These are phyloP conservation scores for Mycena belliarum DNA, from an alignment of 768 basidiomycete genomes.

Conservation along the genomic window DNA sequence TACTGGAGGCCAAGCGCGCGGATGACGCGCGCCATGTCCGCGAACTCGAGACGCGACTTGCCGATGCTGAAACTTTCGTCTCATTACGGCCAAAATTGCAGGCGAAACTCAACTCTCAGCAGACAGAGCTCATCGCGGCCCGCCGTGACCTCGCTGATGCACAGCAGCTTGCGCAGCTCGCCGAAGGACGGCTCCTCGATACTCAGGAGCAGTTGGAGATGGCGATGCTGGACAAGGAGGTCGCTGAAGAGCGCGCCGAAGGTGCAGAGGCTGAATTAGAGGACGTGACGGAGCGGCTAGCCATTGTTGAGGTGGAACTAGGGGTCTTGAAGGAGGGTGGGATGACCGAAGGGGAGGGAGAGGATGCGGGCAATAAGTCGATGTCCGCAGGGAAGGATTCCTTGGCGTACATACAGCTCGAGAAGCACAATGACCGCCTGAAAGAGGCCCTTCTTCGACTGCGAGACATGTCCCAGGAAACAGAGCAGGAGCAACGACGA, in stretches of 20 bases:
- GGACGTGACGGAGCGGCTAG: conserved; percentile 74
- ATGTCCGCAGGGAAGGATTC: conserved; percentile 51
- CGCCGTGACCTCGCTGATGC: conserved; percentile 78
- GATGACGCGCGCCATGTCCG: conserved; percentile 86
- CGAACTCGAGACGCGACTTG: conserved; percentile 80
- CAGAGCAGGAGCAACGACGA: conserved; percentile 79
- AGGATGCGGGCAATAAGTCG: conserved; percentile 27
- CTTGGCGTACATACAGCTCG: conserved; percentile 79
- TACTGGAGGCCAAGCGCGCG: conserved; percentile 82
- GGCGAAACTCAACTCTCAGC: conserved; percentile 79
- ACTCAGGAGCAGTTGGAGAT: conserved; percentile 91
- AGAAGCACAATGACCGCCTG: conserved; percentile 93
- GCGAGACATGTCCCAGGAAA: conserved; percentile 86
- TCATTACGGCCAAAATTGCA: conserved; percentile 88
- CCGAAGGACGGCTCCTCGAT: conserved; percentile 73
- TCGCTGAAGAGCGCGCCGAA: conserved; percentile 93
- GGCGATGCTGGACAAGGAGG: conserved; percentile 92
- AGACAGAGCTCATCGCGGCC: conserved; percentile 75
- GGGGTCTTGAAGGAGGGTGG: conserved; percentile 70
- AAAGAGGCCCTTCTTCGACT: conserved; percentile 85
- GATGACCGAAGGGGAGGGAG: conserved; percentile 30
- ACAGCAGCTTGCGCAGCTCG: conserved; percentile 69
- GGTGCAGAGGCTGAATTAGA: conserved; percentile 75
- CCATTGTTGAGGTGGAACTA: conserved; percentile 81
- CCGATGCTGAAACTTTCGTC: conserved; percentile 83